phyloP scores from a whole-genome alignment of 164 flowering plant species.

The Sedum album region DNA sequence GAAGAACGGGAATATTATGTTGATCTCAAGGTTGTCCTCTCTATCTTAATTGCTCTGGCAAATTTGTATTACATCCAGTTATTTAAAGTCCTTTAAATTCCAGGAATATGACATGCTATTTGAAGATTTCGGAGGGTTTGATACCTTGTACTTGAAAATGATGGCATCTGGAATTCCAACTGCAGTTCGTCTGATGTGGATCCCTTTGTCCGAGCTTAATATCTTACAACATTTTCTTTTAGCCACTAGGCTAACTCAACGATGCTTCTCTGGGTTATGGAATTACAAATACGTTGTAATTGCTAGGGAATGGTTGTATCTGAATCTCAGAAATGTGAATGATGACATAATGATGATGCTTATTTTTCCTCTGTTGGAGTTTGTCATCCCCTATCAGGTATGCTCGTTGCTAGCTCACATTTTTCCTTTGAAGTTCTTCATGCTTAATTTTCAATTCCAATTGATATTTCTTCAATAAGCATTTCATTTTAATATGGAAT shows the following conservation, averaged over 20 bases:
- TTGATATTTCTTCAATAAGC: neutral
- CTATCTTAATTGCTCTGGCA: neutral
- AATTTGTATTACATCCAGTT: neutral
- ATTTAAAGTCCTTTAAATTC: conserved; percentile 11
- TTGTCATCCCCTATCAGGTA: conserved; percentile 67
- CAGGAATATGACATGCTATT: conserved; percentile 79
- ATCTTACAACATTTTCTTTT: conserved; percentile 56
- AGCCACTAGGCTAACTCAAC: conserved; percentile 31
- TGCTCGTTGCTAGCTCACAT: neutral
- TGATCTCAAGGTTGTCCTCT: conserved; percentile 47
- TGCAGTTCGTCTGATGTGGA: conserved; percentile 79
- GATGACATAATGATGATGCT: conserved; percentile 68
- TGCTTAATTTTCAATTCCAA: neutral
- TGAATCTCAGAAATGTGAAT: conserved; percentile 35
- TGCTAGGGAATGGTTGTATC: conserved; percentile 32
- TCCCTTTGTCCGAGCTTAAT: conserved; percentile 83
- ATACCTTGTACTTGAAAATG: conserved; percentile 80
- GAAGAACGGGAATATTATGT: conserved; percentile 68
- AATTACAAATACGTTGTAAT: conserved; percentile 31
- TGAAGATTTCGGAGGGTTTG: conserved; percentile 88
- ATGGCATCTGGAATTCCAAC: conserved; percentile 72
- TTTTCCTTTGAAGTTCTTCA: neutral
- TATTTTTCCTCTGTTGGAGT: conserved; percentile 58
- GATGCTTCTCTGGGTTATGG: conserved; percentile 49
- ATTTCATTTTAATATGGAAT: neutral